phyloP scores from a whole-genome alignment of 2,329 filamentous ascomycete genomes.

The Ambrosiella beaveri region DNA sequence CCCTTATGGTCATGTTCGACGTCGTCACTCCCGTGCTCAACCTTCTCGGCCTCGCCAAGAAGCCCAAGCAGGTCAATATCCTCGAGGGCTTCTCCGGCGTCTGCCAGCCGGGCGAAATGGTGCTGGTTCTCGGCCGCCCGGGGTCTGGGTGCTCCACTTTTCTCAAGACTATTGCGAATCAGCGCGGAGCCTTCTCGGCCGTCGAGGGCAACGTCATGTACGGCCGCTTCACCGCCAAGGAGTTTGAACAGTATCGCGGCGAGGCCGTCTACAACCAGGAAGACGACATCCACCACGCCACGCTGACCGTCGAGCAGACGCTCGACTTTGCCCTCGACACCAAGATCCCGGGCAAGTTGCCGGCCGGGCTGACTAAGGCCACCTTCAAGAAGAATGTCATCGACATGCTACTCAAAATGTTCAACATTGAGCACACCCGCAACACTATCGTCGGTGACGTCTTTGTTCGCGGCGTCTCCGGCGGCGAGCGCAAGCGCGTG shows the following conservation, averaged over 20 bases:
- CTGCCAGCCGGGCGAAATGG: constrained; percentile 71
- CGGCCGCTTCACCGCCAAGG: constrained; percentile 52
- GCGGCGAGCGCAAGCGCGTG: constrained; percentile 63
- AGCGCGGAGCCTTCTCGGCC: constrained; percentile 37
- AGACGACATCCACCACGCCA: constrained; percentile 72
- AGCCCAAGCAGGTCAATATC: constrained; percentile 55
- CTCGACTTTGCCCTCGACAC: constrained; percentile 70
- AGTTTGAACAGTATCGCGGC: constrained; percentile 60
- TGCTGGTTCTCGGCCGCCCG: constrained; percentile 63
- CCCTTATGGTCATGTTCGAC: constrained; percentile 62
- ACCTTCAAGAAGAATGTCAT: constrained; percentile 66
- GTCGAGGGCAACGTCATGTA: constrained; percentile 56
- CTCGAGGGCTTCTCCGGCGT: constrained; percentile 55
- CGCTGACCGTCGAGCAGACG: constrained; percentile 74
- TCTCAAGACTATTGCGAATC: constrained; percentile 50
- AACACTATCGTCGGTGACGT: constrained; percentile 73
- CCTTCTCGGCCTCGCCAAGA: constrained; percentile 47
- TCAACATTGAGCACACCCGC: constrained; percentile 79
- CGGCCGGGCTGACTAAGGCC: constrained; percentile 50
- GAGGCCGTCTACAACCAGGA: constrained; percentile 78
- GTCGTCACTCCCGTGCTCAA: constrained; percentile 46
- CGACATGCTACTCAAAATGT: constrained; percentile 66
- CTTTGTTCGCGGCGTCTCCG: constrained; percentile 64
- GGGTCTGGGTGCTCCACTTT: constrained; percentile 57
- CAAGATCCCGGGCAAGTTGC: constrained; percentile 67